Evolutionary conservation across 345 rosid genomes (phyloP), one percentile per base, ranked within the genome.

Genomic region (Adansonia digitata): DNA sequence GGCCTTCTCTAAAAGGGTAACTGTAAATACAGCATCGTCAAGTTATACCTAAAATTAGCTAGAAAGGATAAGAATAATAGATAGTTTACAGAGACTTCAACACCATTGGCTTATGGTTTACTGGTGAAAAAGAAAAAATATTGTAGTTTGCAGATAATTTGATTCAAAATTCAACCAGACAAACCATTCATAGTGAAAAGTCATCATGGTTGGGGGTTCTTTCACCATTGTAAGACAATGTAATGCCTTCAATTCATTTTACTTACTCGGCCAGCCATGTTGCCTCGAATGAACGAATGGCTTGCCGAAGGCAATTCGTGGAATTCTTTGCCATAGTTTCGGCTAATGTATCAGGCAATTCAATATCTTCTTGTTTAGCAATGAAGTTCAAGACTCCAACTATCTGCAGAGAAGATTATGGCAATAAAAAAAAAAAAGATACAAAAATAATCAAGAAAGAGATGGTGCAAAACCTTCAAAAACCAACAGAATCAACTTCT

Each of bases 261-360:
- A 12, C 60, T 51, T 39, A 74, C 78, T 31, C 27, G 7, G 74
- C 31, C 22, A 18, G 56, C 71, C 74, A 69, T 49, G 78, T 79
- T 11, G 78, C 78, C 75, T 74, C 71, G 43, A 79, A 69, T 31
- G 81, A 74, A 43, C 75, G 81, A 74, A 79, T 79, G 24, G 74
- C 81, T 73, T 78, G 81, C 26, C 40, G 74, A 39, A 78, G 81
- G 71, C 75, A 74, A 27, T 51, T 20, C 24, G 42, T 51, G 43
- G 78, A 79, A 22, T 74, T 74, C 27, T 62, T 49, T 8, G 81
- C 78, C 15, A 69, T 79, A 7, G 13, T 43, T 52, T 69, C 8
- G 24, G 75, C 75, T 55, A 74, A 49, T 29, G 22, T 15, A 5
- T 39, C 57, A 61, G 78, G 78, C 42, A 62, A 52, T 74, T 74